Evolutionary conservation across 1,139 yeast genomes (phyloP), one percentile per base, ranked within the genome.

Genomic region (Candida glucosophila): DNA sequence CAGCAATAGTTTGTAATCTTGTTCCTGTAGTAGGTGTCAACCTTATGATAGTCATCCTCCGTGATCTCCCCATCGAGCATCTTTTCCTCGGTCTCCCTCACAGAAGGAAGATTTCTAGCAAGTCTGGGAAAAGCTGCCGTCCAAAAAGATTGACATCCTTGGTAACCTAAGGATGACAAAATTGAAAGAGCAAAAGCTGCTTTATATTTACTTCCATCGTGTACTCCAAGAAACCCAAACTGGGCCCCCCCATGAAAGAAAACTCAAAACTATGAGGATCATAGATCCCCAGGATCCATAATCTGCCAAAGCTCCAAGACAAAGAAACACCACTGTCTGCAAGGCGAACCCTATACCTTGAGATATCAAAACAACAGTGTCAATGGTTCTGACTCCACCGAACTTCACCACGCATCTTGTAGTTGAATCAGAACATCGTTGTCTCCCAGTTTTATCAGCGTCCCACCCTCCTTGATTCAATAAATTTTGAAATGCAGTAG

Each of bases 51-150:
- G 10, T 26, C 28, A 6, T 25, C 28, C 19, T 28, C 33, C 2
- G 27, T 24, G 8, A 30, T 28, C n/a, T 30, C 29, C 5, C 29
- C 28, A 14, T 26, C 23, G 10, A 29, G 19, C 42, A 64, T 55
- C 41, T 58, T 55, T 30, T 62, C 53, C 54, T 86, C 95, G 24
- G 93, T 93, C 39, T 63, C 58, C 37, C 60, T 71, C 10, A 90
- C 97, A 7, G 93, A 75, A 5, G 95, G 94, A 28, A 90, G 21
- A 26, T 30, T 28, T 19, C 34, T 23, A 6, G 27, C 28, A 14
- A 30, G 22, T 9, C 22, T 24, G 11, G 34, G 34, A 22, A 30
- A 30, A 19, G 22, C 21, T 5, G 30, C 30, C 3, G 34, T 30
- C 32, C 32, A 30, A 20, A 29, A 30, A 6, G 30, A 28, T 15